Percentiles rank a stretch among this genome's conserved stretches.
These are phyloP conservation scores for Lactarius akahatsu DNA, from an alignment of 768 basidiomycete genomes.

Conservation along the genomic window DNA sequence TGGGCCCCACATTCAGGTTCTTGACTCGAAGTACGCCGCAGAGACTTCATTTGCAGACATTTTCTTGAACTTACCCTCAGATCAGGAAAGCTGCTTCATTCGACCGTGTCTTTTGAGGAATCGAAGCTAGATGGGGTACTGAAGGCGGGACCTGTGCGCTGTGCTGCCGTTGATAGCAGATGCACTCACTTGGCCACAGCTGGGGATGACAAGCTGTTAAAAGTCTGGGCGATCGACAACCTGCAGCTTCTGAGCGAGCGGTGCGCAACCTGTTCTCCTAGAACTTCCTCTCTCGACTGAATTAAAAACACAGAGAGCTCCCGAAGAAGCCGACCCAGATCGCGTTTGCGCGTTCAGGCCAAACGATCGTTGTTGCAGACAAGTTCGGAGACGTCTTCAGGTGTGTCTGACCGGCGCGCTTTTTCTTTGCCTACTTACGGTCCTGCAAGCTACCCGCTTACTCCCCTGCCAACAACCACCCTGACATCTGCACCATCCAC, in stretches of 20 bases:
- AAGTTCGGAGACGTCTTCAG: conserved; percentile 95
- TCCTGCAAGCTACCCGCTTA: conserved; percentile 37
- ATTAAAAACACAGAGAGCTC: conserved; percentile 54
- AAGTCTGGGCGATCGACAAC: conserved; percentile 64
- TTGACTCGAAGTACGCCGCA: conserved; percentile 53
- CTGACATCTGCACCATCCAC: conserved; percentile 9
- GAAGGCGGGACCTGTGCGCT: conserved; percentile 59
- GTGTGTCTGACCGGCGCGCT: conserved; percentile 38
- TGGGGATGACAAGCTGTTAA: conserved; percentile 80
- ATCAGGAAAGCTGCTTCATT: conserved; percentile 50
- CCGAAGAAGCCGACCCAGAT: conserved; percentile 81
- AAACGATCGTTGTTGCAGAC: conserved; percentile 79
- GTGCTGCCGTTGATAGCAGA: conserved; percentile 49
- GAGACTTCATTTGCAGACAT: conserved; percentile 7
- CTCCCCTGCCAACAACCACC: conserved; percentile 21
- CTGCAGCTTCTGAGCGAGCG: conserved; percentile 60
- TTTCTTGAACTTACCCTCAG: conserved; percentile 37
- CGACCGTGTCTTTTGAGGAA: conserved; percentile 40
- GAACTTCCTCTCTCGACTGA: not conserved
- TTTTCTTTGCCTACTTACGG: not conserved
- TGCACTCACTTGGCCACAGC: conserved; percentile 55
- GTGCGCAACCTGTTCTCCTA: conserved; percentile 39
- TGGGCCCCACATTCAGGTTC: conserved; percentile 62
- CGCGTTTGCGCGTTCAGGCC: conserved; percentile 56
- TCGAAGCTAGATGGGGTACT: conserved; percentile 37